Base-by-base conservation (phyloP, 2,329 filamentous ascomycete species). In the Cylindrodendrum hubeiense region DNA sequence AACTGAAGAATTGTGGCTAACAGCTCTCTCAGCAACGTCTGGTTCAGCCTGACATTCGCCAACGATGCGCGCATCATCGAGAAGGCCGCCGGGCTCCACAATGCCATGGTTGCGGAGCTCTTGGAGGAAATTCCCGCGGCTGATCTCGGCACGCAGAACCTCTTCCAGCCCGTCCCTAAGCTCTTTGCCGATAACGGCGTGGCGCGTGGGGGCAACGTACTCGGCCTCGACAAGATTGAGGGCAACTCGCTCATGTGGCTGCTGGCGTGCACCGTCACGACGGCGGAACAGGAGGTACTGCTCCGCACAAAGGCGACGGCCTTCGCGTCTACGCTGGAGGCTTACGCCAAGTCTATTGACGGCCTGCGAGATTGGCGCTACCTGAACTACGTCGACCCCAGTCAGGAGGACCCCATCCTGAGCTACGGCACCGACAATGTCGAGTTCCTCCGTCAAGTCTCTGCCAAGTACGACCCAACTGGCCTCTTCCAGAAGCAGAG, bases 351-450 rank as follows among this genome's bases (percentile, higher is more conserved):
- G n/a, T 52, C 74, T 46, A 60, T 77, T 10, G 75, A 74, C 24
- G 67, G 73, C 6, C 71, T 76, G 60, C 69, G 75, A 30, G 70
- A 80, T 33, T 81, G 77, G 71, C 73, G 79, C 30, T 85, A 81
- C 67, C 72, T 84, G 39, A 84, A 85, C 71, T 84, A 85, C 58
- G 80, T 81, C 30, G 63, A 66, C 3, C 75, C 75, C 22, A 65
- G 68, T 12, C 74, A 76, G 47, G 79, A 84, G 71, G 66, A 80
- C 39, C 79, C 81, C 2, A 72, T 83, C 22, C 39, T 66, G 7
- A 70, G 75, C 7, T 84, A 83, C 56, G 82, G 82, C 0, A 57
- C 70, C 15, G 73, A 77, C 9, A 82, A 79, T 37, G 59, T 81
- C 22, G 70, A 71, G 12, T 74, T 75, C 39, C 57, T 82, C 5